A percentile compares a stretch with the other conserved stretches of the same genome.
These are phyloP conservation scores for Apiosordaria backusii DNA, from an alignment of 495 filamentous ascomycete species.

Conservation along the genomic window DNA sequence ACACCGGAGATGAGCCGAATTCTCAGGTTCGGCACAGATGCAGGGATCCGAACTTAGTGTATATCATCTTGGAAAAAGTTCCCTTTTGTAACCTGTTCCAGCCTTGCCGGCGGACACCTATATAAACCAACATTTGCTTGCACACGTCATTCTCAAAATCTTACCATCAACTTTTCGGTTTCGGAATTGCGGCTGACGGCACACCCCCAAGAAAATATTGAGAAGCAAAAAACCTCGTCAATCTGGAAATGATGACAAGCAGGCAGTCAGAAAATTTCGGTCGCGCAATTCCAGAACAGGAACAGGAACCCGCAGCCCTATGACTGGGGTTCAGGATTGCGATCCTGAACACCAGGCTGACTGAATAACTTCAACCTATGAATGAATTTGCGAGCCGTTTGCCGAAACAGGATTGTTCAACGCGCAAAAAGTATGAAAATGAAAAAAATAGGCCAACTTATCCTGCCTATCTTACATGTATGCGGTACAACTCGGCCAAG, in stretches of 20 bases:
- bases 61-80: neutral
- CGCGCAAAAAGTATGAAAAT: too few species aligned
- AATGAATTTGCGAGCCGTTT: too few species aligned
- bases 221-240: neutral
- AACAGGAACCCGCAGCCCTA: neutral
- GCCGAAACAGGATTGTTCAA: neutral
- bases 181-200: neutral
- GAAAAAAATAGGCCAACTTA: too few species aligned
- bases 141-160: neutral
- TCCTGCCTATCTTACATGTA: neutral
- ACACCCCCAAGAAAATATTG: neutral
- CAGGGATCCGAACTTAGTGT: constrained; percentile 24
- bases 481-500: neutral
- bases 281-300: neutral
- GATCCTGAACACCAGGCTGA: constrained; percentile 6
- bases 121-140: neutral
- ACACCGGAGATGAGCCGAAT: constrained; percentile 38
- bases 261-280: too few species aligned
- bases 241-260: neutral
- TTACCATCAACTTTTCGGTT: neutral
- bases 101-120: neutral
- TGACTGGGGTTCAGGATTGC: constrained; percentile 3
- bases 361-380: neutral
- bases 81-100: neutral
- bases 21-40: constrained; percentile 5